Base-by-base conservation (phyloP, 1,284 basidiomycete genomes). In the Hypsizygus ulmarius region DNA sequence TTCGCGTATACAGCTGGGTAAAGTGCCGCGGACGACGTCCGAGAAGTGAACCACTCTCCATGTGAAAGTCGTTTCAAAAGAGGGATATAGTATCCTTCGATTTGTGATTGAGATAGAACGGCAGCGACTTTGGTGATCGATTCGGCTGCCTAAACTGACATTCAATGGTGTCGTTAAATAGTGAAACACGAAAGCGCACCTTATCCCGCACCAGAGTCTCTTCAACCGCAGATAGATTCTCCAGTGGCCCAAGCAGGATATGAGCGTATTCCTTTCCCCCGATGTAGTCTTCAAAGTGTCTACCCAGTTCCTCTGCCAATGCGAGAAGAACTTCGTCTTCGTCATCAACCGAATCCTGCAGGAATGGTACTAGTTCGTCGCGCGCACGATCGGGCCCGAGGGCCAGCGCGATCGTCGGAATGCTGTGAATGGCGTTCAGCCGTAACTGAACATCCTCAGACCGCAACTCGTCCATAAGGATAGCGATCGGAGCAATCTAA, bases 21-120 rank as follows among this genome's bases (percentile, higher is more conserved):
- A 27, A 99, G 79, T 2, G 95, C 91, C 50, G 94, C 94, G 37
- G 97, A 91, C 35, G 96, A 97, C 36, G 94, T 97, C 55, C 96
- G 82, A 28, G 94, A 96, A n/a, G 97, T 99, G 74, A 99, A 99
- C 97, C 97, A 99, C 71, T 99, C 97, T 51, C 95, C 97, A 51
- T 82, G 82, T 0, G 93, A 88, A 33, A 99, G 81, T 49, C 95
- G 85, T 64, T 88, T 89, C 52, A 99, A 69, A 42, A 99, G 78
- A 45, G 97, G 97, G 47, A 99, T 84, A 71, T 96, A 97, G 67
- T 83, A 82, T 64, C 93, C 85, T 70, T 98, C 94, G 60, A 97
- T 78, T 69, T 96, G 93, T 35, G 78, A 64, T 54, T 87, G 77
- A 29, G 87, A 90, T 42, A 99, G 78, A 38, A 90, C 78, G 37